phyloP scores from a whole-genome alignment of 257 asterid genomes.

The Agastache rugosa region DNA sequence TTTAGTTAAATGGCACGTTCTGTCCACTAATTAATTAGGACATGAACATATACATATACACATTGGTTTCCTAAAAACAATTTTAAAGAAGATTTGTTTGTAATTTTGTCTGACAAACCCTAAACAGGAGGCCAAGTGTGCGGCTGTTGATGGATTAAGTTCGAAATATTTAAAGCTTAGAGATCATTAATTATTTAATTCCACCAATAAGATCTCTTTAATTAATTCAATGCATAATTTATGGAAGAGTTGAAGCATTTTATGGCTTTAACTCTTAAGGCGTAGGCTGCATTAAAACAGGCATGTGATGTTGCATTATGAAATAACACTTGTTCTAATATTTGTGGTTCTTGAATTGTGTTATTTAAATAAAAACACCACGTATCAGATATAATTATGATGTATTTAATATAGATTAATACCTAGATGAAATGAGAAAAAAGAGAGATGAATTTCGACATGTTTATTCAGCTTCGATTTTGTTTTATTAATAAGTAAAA shows the following conservation, averaged over 20 bases:
- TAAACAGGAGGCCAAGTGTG: conserved; percentile 18
- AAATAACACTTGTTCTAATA: conserved; percentile 29
- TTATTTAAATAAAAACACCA: conserved; percentile 8
- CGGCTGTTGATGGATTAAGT: background rate
- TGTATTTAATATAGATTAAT: too few species aligned
- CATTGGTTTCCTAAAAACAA: background rate
- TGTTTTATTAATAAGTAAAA: background rate
- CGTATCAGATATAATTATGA: background rate
- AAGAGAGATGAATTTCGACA: background rate
- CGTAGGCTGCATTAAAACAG: background rate
- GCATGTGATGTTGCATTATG: conserved; percentile 25
- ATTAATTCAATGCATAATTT: conserved; percentile 19
- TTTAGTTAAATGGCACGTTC: background rate
- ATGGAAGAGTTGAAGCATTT: conserved; percentile 24
- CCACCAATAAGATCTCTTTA: background rate
- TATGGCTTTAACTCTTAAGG: background rate
- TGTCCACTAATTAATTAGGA: background rate
- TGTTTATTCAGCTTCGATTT: background rate
- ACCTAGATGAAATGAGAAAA: background rate
- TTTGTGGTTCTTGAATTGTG: conserved; percentile 13
- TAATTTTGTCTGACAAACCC: background rate
- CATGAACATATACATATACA: too few species aligned
- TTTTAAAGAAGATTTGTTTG: background rate
- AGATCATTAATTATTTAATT: background rate
- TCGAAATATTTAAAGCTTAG: conserved; percentile 9